Base-by-base conservation (phyloP, 371 early-diverging fungal species). In the Actinomortierella ambigua region DNA sequence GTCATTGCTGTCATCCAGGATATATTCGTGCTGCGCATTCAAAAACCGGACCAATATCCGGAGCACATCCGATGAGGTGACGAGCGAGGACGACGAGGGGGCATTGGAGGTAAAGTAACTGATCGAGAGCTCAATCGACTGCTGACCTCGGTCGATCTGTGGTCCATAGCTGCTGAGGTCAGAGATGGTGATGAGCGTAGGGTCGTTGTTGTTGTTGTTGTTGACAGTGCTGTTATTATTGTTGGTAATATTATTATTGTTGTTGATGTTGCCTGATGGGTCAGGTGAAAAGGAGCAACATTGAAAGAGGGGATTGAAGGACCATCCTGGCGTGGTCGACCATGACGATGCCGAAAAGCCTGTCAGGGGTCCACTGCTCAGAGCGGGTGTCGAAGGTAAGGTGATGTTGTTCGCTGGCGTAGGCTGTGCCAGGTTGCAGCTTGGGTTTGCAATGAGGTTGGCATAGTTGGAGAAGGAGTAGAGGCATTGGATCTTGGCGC, bases 321-420 rank as follows among this genome's bases (percentile, higher is more conserved):
- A 50, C 73, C 73, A 73, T 18, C 73, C 73, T 41, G 73, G 67
- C 27, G 73, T 73, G 46, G 34, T 39, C 17, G 73, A 66, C 73
- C 73, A 73, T 1, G 73, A 17, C 4, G 54, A 40, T 26, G 66
- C 34, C 0, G 65, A 63, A 3, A 49, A 50, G 17, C 53, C 50
- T 22, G 67, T 63, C 27, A 70, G 42, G 18, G 65, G 56, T 48
- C 71, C 71, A 28, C 62, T 2, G 2, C 65, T 51, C 20, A 73
- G 51, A 24, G 59, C 46, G 0, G 67, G 60, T 0, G 60, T 24
- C 0, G 57, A 5, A 15, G 73, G 67, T 15, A 70, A 48, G n/a
- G 50, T 2, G 59, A 49, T 0, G 29, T 17, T 51, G 41, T 23
- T 5, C 26, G 14, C 17, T 26, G 41, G 0, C 40, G 55, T 27